Evolutionary conservation across 192 early-diverging fungal genomes (phyloP).

Genomic region (Radiomyces spectabilis): DNA sequence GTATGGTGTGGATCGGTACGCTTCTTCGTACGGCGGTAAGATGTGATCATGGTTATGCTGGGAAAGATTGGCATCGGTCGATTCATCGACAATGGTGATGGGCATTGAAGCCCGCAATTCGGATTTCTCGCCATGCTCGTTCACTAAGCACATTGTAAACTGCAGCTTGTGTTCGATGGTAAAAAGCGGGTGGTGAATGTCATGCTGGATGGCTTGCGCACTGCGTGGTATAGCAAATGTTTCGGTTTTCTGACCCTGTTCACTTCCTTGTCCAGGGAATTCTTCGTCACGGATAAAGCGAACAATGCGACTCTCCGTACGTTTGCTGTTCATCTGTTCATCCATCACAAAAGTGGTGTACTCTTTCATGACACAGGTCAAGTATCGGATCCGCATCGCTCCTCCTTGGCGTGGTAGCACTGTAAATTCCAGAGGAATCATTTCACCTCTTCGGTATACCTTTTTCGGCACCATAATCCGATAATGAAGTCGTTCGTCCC

Average conservation of each 20-base stretch:
- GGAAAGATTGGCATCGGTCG: too few relatives aligned
- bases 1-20: slow-evolving; percentile 6
- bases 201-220: slow-evolving; percentile 7
- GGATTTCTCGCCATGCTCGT: slow-evolving; percentile 15
- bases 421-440: slow-evolving; percentile 37
- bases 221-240: slow-evolving; percentile 12
- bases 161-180: slow-evolving; percentile 27
- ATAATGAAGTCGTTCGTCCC: slow-evolving; percentile 46
- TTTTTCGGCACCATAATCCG: slow-evolving; percentile 40
- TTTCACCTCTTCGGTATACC: slow-evolving; percentile 38
- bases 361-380: slow-evolving; percentile 45
- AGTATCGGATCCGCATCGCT: slow-evolving; percentile 34
- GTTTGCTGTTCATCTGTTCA: slow-evolving; percentile 10
- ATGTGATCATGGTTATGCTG: slow-evolving; percentile 12
- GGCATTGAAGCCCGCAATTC: slow-evolving; percentile 25
- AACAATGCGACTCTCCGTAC: slow-evolving; percentile 16
- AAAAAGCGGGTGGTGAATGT: slow-evolving; percentile 23
- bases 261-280: too few relatives aligned
- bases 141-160: slow-evolving; percentile 16
- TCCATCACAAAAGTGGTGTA: slow-evolving; percentile 36
- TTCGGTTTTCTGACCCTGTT: slow-evolving; percentile 11
- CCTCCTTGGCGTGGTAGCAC: slow-evolving; percentile 36
- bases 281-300: slow-evolving; percentile 5
- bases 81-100: slow-evolving; percentile 11
- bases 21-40: slow-evolving; percentile 25